phyloP scores from a whole-genome alignment of 1,139 yeast species.

The Pichia cactophila region DNA sequence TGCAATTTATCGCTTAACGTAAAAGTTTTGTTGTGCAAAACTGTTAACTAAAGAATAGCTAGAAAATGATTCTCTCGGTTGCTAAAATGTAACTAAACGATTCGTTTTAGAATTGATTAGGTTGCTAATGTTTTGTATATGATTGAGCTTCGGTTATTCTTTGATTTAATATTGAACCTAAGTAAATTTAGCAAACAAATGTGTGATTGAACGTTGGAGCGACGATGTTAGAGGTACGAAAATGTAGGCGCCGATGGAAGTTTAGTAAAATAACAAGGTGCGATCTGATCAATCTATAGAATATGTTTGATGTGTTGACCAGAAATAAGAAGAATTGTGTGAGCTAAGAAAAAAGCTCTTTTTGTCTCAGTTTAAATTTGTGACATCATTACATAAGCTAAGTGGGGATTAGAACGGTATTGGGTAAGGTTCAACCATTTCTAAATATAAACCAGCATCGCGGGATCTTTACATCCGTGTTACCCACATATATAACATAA shows the following conservation, averaged over 20 bases:
- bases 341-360: not conserved
- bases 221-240: not conserved
- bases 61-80: not conserved
- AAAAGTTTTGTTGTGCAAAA: not conserved
- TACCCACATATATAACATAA: too few species aligned
- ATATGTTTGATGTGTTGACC: not conserved
- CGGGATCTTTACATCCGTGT: not conserved
- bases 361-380: not conserved
- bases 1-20: not conserved
- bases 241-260: not conserved
- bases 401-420: not conserved
- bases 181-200: not conserved
- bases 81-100: not conserved
- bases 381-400: not conserved
- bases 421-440: not conserved
- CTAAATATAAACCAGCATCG: not conserved
- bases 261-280: not conserved
- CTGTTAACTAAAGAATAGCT: not conserved
- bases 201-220: not conserved
- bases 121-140: not conserved
- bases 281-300: not conserved
- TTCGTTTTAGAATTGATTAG: not conserved
- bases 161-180: not conserved
- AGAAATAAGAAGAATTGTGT: not conserved
- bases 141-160: too few species aligned